phyloP scores from a whole-genome alignment of 345 rosid genomes.

The Eucalyptus camaldulensis region DNA sequence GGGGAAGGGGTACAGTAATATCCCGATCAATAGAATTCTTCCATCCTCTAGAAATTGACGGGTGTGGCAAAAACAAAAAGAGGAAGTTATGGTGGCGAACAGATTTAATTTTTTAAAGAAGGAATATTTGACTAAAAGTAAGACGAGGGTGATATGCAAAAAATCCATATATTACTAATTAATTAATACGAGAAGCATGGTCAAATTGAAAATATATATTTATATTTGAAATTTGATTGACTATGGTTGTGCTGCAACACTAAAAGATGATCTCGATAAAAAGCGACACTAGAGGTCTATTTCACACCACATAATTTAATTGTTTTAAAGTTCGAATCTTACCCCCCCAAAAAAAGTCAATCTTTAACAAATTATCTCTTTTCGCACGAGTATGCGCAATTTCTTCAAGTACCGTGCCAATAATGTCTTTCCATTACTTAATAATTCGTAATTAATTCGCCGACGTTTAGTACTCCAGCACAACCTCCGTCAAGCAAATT shows the following conservation, averaged over 20 bases:
- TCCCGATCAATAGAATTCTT: too few species aligned
- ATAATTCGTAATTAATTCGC: neutral
- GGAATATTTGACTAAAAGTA: neutral
- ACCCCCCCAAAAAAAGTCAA: neutral
- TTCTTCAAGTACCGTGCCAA: neutral
- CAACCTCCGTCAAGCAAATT: neutral
- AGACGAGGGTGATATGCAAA: neutral
- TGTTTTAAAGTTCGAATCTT: neutral
- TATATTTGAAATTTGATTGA: too few species aligned
- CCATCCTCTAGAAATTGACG: neutral
- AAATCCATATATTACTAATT: too few species aligned
- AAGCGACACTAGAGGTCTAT: neutral
- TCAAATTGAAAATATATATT: neutral
- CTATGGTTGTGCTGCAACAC: neutral
- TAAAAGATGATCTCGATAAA: neutral
- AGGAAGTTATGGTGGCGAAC: neutral
- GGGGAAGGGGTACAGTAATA: neutral
- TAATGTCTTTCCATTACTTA: neutral
- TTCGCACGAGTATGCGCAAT: too few species aligned
- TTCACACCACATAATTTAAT: neutral
- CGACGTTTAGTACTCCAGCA: neutral
- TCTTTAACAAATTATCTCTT: neutral
- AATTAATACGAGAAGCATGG: neutral
- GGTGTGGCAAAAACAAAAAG: neutral
- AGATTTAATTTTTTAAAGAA: too few species aligned